These are phyloP conservation scores for Aspergillus fischeri DNA, from an alignment of 2,329 filamentous ascomycete genomes.

Conservation along the genomic window DNA sequence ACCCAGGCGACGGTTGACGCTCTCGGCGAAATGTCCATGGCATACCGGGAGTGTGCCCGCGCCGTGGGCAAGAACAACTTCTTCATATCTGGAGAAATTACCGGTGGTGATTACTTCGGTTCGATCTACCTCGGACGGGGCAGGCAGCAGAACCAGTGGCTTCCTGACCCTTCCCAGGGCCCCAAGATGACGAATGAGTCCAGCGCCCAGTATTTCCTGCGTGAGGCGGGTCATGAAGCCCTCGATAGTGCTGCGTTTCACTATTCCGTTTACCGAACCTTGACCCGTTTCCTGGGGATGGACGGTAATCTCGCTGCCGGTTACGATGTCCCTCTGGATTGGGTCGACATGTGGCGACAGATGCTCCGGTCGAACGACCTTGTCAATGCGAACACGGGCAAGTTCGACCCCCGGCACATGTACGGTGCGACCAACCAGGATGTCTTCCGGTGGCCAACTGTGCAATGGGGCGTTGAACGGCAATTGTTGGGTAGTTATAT, in stretches of 20 bases:
- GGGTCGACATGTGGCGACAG: constrained; percentile 50
- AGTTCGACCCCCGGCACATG: constrained; percentile 61
- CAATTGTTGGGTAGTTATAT: constrained; percentile 56
- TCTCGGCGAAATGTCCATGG: constrained; percentile 54
- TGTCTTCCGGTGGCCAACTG: constrained; percentile 59
- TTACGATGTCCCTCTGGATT: constrained; percentile 51
- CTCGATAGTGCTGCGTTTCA: constrained; percentile 59
- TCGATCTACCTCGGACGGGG: constrained; percentile 60
- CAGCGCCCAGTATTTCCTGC: constrained; percentile 45
- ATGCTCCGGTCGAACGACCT: constrained; percentile 57
- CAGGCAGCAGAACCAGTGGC: constrained; percentile 50
- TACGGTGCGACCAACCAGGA: constrained; percentile 62
- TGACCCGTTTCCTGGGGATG: constrained; percentile 57
- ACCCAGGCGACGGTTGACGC: constrained; percentile 60
- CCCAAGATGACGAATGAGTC: constrained; percentile 45
- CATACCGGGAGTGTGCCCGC: constrained; percentile 54
- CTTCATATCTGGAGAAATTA: constrained; percentile 60
- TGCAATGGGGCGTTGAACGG: constrained; percentile 53
- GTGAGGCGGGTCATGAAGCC: constrained; percentile 48
- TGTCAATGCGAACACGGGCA: constrained; percentile 55
- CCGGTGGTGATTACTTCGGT: constrained; percentile 56
- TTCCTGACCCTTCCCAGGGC: constrained; percentile 43
- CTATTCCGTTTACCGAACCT: constrained; percentile 57
- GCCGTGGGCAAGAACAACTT: constrained; percentile 58
- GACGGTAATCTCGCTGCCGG: constrained; percentile 53